These are phyloP conservation scores for Selaginella tamariscina DNA, from an alignment of 75 land plant genomes.

Conservation along the genomic window DNA sequence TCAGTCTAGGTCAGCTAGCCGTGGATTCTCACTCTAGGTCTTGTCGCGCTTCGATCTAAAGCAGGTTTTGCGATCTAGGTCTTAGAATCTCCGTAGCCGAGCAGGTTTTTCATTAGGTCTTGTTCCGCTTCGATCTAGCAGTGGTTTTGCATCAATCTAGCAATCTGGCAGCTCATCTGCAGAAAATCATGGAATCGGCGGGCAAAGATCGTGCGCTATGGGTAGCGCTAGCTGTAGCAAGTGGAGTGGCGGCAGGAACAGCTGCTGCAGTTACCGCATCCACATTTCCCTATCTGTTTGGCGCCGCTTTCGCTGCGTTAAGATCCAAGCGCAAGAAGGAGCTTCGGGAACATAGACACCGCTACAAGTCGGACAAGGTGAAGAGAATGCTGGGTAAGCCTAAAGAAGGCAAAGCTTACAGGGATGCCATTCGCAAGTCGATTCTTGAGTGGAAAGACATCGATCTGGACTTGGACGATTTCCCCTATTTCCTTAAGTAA, in stretches of 20 bases:
- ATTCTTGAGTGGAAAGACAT: constrained; percentile 28
- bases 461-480: constrained; percentile 24
- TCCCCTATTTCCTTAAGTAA: constrained; percentile 32
- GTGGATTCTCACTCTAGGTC: too few species aligned
- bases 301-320: constrained; percentile 29
- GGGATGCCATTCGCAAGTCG: constrained; percentile 28
- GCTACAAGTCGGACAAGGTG: constrained; percentile 31
- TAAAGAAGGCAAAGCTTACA: constrained; percentile 28
- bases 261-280: constrained; percentile 33
- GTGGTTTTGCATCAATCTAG: too few species aligned
- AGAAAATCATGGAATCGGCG: constrained; percentile 36
- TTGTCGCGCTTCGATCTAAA: too few species aligned
- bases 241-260: constrained; percentile 35
- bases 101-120: too few species aligned
- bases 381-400: constrained; percentile 25
- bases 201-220: constrained; percentile 24
- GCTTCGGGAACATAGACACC: constrained; percentile 31
- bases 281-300: constrained; percentile 34
- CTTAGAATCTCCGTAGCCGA: too few species aligned
- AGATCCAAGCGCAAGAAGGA: constrained; percentile 30
- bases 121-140: too few species aligned
- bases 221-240: constrained; percentile 30
- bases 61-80: too few species aligned
- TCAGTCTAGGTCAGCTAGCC: too few species aligned
- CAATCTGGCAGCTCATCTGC: too few species aligned